Evolutionary conservation across 2,329 filamentous ascomycete species (phyloP), one percentile per base, ranked within the genome.

Genomic region (Passalora sequoiae): DNA sequence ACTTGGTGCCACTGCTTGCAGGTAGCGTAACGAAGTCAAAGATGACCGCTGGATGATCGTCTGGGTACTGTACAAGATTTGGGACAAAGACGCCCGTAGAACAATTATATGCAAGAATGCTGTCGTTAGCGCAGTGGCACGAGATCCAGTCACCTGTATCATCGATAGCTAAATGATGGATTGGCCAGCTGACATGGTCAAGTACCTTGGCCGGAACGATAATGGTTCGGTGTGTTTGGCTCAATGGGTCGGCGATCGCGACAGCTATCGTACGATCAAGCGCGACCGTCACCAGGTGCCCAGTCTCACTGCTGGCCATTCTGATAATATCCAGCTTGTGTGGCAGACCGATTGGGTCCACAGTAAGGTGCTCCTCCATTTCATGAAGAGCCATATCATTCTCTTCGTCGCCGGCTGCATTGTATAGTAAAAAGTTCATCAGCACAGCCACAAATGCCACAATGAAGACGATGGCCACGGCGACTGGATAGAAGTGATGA

Each of bases 351-450:
- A 89, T 61, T 1, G 78, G 79, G 38, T 75, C 76, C 35, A 86
- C 71, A 0, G 74, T 75, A 9, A 89, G 64, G 1, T 76, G 65
- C 1, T 76, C 70, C 28, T 71, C 67, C 5, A 74, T 69, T 4
- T 71, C 66, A 6, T 74, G 68, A 5, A 67, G 66, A 1, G 72
- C 70, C 10, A 67, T 66, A 15, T 70, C 64, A 12, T 58, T 55
- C 13, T 63, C 60, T 24, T 68, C 66, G 25, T 68, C 63, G 10
- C 68, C 65, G 17, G 69, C 57, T 41, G 83, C 79, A 45, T 82
- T 80, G 75, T 80, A 84, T 0, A 91, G 68, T 4, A 91, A 69
- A 55, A 84, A 86, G 50, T 82, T 86, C 70, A 86, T 86, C 6
- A 89, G 69, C 6, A 89, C 65, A 2, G 80, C 79, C 19, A 89